Evolutionary conservation across 2,329 filamentous ascomycete species (phyloP), one percentile per base, ranked within the genome.

Genomic region (Pseudocercospora ulei): DNA sequence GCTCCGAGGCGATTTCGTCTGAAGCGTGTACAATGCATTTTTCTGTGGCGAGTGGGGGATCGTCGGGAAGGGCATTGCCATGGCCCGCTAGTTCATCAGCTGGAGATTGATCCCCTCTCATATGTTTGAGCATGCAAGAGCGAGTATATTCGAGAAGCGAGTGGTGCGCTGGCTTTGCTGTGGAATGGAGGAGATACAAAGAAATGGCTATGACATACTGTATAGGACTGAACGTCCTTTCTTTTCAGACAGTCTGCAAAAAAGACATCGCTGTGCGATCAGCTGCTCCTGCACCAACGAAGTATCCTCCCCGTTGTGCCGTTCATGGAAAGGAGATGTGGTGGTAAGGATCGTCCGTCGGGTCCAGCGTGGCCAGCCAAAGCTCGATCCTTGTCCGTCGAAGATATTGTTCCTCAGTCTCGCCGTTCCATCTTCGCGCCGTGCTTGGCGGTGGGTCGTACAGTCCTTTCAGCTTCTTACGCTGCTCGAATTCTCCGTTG

Each of bases 1-100:
- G 40, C 29, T 41, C 24, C 33, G 43, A 30, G 24, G 14, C 14
- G 36, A 39, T 14, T 22, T 41, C 17, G 38, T 38, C n/a, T 43
- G 35, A 31, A 9, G 7, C n/a, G 20, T 23, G 12, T 34, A 22
- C 19, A 17, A 39, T 24, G 25, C 23, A 18, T 8, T 16, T 37
- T 14, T 9, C 26, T 33, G 18, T 20, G 18, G 26, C 13, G 23
- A 13, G 20, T 22, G 38, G 24, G 28, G 13, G 31, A 26, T 13
- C 22, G 11, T 20, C 34, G 38, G 22, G 18, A 11, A 27, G 29
- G 38, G 9, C 8, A 24, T 37, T 23, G 19, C n/a, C 34, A 26
- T 12, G 23, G 34, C 34, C 11, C 18, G 16, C 11, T 30, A 30
- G 17, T 30, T 31, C 23, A 38, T 42, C 39, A 42, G 35, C 39